Conservation (phyloP, 352 stramenopile species). For the Saprolegnia diclina region DNA sequence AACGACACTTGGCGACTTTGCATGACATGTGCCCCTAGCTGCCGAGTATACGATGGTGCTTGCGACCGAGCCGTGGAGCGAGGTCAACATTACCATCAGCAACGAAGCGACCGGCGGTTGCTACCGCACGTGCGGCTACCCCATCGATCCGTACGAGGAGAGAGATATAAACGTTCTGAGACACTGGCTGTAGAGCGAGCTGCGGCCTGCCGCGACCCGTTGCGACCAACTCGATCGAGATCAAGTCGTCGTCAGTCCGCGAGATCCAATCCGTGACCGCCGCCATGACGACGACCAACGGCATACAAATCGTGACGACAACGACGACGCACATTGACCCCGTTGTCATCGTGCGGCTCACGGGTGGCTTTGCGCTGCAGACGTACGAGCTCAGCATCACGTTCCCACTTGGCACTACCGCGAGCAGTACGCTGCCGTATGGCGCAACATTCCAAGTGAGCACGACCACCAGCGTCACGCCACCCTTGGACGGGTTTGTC, state of each 20-base stretch:
- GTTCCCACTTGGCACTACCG: constrained; percentile 31
- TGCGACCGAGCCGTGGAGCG: constrained; percentile 54
- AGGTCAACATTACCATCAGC: constrained; percentile 70
- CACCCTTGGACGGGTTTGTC: constrained; percentile 48
- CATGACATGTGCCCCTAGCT: background rate
- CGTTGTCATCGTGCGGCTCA: constrained; percentile 37
- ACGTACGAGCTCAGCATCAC: constrained; percentile 43
- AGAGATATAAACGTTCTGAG: background rate
- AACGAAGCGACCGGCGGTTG: constrained; percentile 57
- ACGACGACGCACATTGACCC: constrained; percentile 57
- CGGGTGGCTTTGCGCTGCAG: constrained; percentile 42
- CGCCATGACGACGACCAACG: constrained; percentile 43
- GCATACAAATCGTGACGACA: constrained; percentile 59
- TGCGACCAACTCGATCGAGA: constrained; percentile 46
- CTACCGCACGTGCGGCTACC: constrained; percentile 67
- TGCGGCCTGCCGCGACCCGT: constrained; percentile 67
- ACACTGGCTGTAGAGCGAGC: background rate
- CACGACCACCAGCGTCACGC: constrained; percentile 30
- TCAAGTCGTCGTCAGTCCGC: constrained; percentile 52
- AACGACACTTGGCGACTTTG: no score
- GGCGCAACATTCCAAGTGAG: constrained; percentile 41
- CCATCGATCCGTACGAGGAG: constrained; percentile 37
- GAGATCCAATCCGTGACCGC: constrained; percentile 62
- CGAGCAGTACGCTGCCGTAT: background rate
- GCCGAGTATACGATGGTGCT: constrained; percentile 44